Conservation (phyloP, 495 filamentous ascomycete genomes). For the Physcia stellaris region DNA sequence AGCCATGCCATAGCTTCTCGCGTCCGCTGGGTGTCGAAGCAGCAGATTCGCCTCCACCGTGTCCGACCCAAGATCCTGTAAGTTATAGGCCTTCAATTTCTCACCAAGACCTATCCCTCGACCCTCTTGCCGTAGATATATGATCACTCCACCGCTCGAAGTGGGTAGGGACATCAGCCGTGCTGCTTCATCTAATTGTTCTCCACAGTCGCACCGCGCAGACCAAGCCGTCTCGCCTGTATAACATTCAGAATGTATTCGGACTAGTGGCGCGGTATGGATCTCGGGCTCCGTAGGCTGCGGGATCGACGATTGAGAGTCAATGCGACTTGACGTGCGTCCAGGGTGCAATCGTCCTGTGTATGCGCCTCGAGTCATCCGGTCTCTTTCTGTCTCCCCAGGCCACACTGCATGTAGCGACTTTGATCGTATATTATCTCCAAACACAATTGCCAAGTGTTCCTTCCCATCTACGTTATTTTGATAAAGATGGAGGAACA, state of each 20-base stretch:
- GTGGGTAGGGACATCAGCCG: conserved; percentile 75
- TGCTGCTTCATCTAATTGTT: conserved; percentile 93
- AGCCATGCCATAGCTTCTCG: conserved; percentile 82
- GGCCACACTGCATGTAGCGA: conserved; percentile 66
- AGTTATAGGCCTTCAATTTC: conserved; percentile 95
- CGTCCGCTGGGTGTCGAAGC: conserved; percentile 86
- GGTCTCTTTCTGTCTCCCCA: conserved; percentile 90
- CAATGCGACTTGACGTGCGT: conserved; percentile 52
- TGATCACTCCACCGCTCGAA: conserved; percentile 70
- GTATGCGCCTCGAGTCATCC: conserved; percentile 91
- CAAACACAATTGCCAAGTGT: conserved; percentile 96
- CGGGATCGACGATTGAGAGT: conserved; percentile 11
- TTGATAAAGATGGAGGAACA: conserved; percentile 92
- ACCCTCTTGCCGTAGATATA: conserved; percentile 92
- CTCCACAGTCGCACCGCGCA: conserved; percentile 92
- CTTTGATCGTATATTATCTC: conserved; percentile 62
- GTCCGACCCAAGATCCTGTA: conserved; percentile 89
- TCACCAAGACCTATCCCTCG: conserved; percentile 88
- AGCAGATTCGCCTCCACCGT: conserved; percentile 93
- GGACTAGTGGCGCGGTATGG: conserved; percentile 50
- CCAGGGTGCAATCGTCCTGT: conserved; percentile 78
- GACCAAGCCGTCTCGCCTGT: conserved; percentile 98
- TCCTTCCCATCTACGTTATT: conserved; percentile 92
- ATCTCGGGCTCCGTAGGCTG: conserved; percentile 11
- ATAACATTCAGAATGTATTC: conserved; percentile 98